Evolutionary conservation across 139 green algal species (phyloP), one percentile per base, ranked within the genome.

Genomic region (Picochlorum sp.): DNA sequence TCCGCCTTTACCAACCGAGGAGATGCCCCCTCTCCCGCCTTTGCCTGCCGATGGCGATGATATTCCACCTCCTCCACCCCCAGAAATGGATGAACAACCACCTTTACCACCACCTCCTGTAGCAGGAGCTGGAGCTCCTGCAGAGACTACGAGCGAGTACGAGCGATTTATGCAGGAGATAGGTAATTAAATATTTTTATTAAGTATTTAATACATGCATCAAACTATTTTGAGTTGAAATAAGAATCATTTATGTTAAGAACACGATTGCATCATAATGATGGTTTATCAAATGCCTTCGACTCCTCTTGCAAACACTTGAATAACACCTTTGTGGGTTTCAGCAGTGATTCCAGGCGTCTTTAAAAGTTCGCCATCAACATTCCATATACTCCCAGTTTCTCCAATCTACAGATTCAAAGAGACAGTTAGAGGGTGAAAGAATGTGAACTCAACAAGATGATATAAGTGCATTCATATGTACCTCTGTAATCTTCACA

Each of bases 301-400:
- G 4, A 83, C 55, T 7, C 83, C 83, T 5, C 81, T 63, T 14
- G 79, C 76, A 70, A 93, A 93, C 12, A 88, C 81, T 33, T 87
- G 68, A 35, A 90, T 47, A 29, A 79, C 61, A 0, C 73, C 81
- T 3, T 66, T 64, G 51, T 79, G 68, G 12, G 69, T 63, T 33
- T 65, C 40, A 31, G 59, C 59, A 20, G 24, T 40, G 5, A 65
- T 29, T 22, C 14, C 22, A 18, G 14, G 13, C 24, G 12, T 18
- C 12, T 30, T 35, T 56, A 89, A 63, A 50, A 93, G 67, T 68
- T 93, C 85, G 7, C 85, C 85, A 37, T 93, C 85, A 26, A 90
- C 67, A 56, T 89, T 93, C 85, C 85, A 93, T 30, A 12, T 50
- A 56, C 67, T 81, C 13, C 71, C 67, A 2, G 33, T 28, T 18